These are phyloP conservation scores for Micromonas commoda DNA, from an alignment of 139 green algal species.

Conservation along the genomic window DNA sequence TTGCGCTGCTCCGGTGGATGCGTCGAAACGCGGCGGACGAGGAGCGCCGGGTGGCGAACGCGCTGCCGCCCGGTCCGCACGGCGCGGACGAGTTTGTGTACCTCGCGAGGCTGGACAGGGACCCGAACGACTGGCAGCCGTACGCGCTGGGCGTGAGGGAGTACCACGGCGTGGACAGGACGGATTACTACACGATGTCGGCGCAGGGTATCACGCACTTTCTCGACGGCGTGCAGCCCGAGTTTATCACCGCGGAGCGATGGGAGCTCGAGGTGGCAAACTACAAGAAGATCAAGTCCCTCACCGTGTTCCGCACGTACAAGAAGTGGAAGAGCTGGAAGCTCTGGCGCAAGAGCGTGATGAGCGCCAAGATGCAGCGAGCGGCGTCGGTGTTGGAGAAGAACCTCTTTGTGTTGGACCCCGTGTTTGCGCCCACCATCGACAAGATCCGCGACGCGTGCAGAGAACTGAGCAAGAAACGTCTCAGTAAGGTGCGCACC, in stretches of 20 bases:
- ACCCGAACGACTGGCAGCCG: slow-evolving; percentile 51
- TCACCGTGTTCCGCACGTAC: slow-evolving; percentile 48
- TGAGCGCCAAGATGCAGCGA: slow-evolving; percentile 50
- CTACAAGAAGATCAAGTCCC: slow-evolving; percentile 52
- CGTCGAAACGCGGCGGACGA: too few relatives aligned
- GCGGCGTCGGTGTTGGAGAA: slow-evolving; percentile 51
- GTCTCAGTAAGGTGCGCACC: slow-evolving; percentile 49
- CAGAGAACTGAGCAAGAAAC: slow-evolving; percentile 45
- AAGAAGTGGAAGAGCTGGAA: slow-evolving; percentile 27
- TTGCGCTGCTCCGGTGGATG: too few relatives aligned
- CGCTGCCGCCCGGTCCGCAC: too few relatives aligned
- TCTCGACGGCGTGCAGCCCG: slow-evolving; percentile 44
- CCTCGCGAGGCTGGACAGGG: slow-evolving; percentile 13
- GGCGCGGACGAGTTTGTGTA: slow-evolving; percentile 38
- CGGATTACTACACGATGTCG: slow-evolving; percentile 70
- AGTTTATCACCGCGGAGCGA: slow-evolving; percentile 65
- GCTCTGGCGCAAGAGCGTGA: slow-evolving; percentile 53
- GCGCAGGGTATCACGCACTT: slow-evolving; percentile 65
- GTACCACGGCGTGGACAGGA: slow-evolving; percentile 40
- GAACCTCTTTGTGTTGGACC: slow-evolving; percentile 64
- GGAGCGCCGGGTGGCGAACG: too few relatives aligned
- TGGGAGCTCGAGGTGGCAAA: slow-evolving; percentile 74
- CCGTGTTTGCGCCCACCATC: slow-evolving; percentile 55
- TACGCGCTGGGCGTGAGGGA: slow-evolving; percentile 61
- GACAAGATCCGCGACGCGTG: slow-evolving; percentile 48